Conservation (phyloP, 176 grass and related monocot species). For the Eleusine coracana region DNA sequence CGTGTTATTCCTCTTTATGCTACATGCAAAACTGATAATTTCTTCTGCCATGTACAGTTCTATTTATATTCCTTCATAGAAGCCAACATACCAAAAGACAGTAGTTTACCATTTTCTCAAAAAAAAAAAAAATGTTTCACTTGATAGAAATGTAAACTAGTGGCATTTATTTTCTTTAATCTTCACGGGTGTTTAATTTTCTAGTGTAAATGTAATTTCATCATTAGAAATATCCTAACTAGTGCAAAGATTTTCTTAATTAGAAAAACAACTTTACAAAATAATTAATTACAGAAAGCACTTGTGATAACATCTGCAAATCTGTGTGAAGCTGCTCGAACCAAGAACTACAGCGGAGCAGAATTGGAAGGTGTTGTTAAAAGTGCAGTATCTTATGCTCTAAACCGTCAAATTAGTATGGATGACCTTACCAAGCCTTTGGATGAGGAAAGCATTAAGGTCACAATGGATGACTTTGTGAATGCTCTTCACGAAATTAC, state of each 20-base stretch:
- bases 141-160: background rate
- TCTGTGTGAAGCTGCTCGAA: constrained; percentile 80
- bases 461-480: constrained; percentile 98
- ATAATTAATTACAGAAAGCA: background rate
- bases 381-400: constrained; percentile 91
- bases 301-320: constrained; percentile 11
- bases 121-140: background rate
- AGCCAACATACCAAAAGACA: background rate
- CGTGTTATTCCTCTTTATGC: background rate
- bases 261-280: background rate
- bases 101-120: background rate
- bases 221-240: background rate
- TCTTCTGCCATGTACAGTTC: background rate
- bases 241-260: background rate
- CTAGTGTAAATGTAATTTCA: background rate
- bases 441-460: constrained; percentile 95
- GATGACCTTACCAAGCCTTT: constrained; percentile 89
- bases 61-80: background rate
- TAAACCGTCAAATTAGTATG: constrained; percentile 92
- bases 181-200: background rate
- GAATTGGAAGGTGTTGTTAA: constrained; percentile 98
- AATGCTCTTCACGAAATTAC: constrained; percentile 89
- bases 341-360: constrained; percentile 98
- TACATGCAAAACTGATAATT: background rate
- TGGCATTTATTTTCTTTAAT: background rate